phyloP scores from a whole-genome alignment of 306 rosid species.

The Prunus mira region DNA sequence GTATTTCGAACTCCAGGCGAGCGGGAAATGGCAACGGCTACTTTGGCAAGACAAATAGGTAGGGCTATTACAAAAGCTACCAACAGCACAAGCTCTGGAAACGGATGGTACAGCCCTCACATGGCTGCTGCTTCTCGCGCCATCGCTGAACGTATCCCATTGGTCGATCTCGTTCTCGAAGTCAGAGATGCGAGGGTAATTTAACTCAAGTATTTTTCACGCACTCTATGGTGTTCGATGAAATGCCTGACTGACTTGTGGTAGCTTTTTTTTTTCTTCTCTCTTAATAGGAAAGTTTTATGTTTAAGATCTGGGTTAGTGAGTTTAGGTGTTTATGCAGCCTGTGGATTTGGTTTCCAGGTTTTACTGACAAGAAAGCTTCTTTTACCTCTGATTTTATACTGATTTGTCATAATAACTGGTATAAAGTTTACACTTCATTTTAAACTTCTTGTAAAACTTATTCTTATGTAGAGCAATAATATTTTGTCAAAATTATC shows the following conservation, averaged over 20 bases:
- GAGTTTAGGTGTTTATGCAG: not conserved
- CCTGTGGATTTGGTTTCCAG: not conserved
- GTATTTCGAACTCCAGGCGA: not conserved
- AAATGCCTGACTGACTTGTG: conserved; percentile 11
- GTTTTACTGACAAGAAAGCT: not conserved
- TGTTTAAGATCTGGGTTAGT: not conserved
- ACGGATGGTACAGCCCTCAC: conserved; percentile 52
- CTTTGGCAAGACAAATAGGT: conserved; percentile 42
- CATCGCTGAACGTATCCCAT: conserved; percentile 52
- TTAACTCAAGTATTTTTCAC: not conserved
- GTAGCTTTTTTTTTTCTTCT: not conserved
- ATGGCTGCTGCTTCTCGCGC: conserved; percentile 79
- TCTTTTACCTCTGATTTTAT: not conserved
- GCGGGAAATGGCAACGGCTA: conserved; percentile 39
- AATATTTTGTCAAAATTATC: not conserved
- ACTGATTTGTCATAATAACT: not conserved
- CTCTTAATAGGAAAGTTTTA: not conserved
- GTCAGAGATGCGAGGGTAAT: conserved; percentile 81
- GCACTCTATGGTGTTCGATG: conserved; percentile 27
- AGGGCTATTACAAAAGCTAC: conserved; percentile 18
- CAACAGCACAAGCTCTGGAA: conserved; percentile 16
- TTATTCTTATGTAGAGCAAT: not conserved
- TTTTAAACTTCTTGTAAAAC: not conserved
- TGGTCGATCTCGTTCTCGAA: conserved; percentile 66
- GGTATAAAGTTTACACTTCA: not conserved